These are phyloP conservation scores for Oryza longistaminata DNA, from an alignment of 176 grass and related monocot genomes.

Conservation along the genomic window DNA sequence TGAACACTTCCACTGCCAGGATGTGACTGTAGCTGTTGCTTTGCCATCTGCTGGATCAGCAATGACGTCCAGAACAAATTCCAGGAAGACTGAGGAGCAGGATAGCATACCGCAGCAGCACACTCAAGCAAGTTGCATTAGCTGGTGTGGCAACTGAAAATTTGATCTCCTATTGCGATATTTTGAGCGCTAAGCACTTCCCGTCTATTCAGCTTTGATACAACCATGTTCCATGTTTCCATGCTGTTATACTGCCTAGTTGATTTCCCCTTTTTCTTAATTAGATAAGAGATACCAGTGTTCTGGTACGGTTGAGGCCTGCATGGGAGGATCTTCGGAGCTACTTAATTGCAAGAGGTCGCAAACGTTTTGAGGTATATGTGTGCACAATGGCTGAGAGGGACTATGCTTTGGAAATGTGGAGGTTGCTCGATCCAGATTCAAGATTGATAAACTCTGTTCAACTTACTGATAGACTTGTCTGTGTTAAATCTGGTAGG, in stretches of 20 bases:
- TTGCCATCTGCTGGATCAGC: conserved; percentile 49
- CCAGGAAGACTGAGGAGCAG: conserved; percentile 39
- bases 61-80: conserved; percentile 34
- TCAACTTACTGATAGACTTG: conserved; percentile 66
- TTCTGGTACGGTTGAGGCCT: conserved; percentile 73
- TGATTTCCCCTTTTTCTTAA: conserved; percentile 34
- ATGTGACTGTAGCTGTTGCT: conserved; percentile 67
- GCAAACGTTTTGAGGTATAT: conserved; percentile 92
- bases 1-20: conserved; percentile 82
- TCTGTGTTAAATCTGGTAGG: conserved; percentile 76
- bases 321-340: conserved; percentile 82
- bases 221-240: conserved; percentile 30
- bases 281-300: conserved; percentile 80
- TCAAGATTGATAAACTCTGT: conserved; percentile 65
- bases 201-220: background rate
- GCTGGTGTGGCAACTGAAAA: background rate
- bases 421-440: conserved; percentile 78
- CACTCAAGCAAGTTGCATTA: conserved; percentile 17
- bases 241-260: background rate
- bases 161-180: conserved; percentile 3
- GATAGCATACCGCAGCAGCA: conserved; percentile 18
- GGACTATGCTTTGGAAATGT: conserved; percentile 90
- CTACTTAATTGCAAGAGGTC: conserved; percentile 74
- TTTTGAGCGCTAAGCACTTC: background rate
- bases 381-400: conserved; percentile 91